Evolutionary conservation across 1,284 basidiomycete species (phyloP), one percentile per base, ranked within the genome.

Genomic region (Moesziomyces parantarcticus): DNA sequence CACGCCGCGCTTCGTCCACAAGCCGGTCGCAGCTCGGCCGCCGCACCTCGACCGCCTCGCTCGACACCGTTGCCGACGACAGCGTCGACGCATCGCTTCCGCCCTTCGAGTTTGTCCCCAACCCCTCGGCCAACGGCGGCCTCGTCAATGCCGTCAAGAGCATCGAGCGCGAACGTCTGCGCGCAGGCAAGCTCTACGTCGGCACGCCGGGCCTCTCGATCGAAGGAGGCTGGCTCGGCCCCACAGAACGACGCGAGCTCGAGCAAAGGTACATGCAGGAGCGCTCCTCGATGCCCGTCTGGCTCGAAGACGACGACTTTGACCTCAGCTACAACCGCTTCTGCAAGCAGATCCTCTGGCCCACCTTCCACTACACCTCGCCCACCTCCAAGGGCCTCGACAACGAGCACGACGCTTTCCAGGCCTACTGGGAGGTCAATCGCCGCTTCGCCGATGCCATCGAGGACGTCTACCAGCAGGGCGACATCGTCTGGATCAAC

Each of bases 291-390:
- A 77, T 90, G 6, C 90, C 91, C 0, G 91, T 94, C 22, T 93
- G 92, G 92, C 90, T 94, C n/a, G 78, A 81, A 10, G 84, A 84
- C 57, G 77, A 79, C 18, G 77, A 79, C 79, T 92, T 93, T 68
- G 87, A 89, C 69, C 88, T 88, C 59, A 90, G 89, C 80, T 94
- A 94, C 77, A 92, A 93, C 81, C 90, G 91, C 75, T 94, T 93
- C 83, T 94, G 92, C 83, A 92, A 94, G 78, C 92, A 92, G 87
- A 91, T 93, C 26, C 87, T 94, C 29, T 94, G 92, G 92, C 92
- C 92, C 0, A 91, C 90, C 60, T 87, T 94, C 42, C 92, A 94
- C 83, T 94, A 93, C 78, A 91, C 91, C 9, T 88, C 93, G 46
- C 92, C 92, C 5, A 92, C 91, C 0, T 92, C 91, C 0, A 92